Base-by-base conservation (phyloP, 1,284 basidiomycete species). In the Tranzscheliella williamsii region DNA sequence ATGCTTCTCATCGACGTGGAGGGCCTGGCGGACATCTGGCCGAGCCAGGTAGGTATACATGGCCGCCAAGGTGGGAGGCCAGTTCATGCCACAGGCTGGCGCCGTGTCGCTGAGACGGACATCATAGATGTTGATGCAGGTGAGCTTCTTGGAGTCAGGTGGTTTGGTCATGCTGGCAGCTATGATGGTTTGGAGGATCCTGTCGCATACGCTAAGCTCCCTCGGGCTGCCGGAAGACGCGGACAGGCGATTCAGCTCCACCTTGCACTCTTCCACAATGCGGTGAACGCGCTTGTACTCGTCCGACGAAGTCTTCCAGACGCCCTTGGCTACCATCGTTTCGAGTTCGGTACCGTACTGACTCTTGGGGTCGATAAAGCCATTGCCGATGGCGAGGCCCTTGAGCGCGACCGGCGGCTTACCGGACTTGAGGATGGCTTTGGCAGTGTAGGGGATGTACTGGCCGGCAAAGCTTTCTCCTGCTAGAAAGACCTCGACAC, bases 31-130 rank as follows among this genome's bases (percentile, higher is more conserved):
- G 37, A 98, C 94, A 60, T 94, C 91, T 9, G 79, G 68, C 12
- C 89, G 85, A 86, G 92, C 71, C 7, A 99, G 84, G 75, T 93
- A 96, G 4, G 81, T 80, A 32, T 86, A 87, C 29, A 96, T 83
- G 37, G 87, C 85, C 8, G 82, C 78, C 20, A 98, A 84, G 63
- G 91, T 90, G n/a, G 87, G 86, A 4, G 94, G 94, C 94, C 94
- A 99, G 78, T 94, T 94, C 90, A 97, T 90, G 1, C 94, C 94
- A 78, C 94, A 99, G 3, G 85, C 87, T n/a, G 93, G 93, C 36
- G 78, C 81, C 12, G 83, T 83, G 76, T 99, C 95, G 44, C 87
- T 85, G 22, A 90, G 80, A 24, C 95, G 87, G 17, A 97, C 85
- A 73, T 99, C 95, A 72, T 98, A 99, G 35, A 97, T 86, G 78